These are phyloP conservation scores for Tetrahymena malaccensis DNA, from an alignment of 73 alveolate genomes.

Conservation along the genomic window DNA sequence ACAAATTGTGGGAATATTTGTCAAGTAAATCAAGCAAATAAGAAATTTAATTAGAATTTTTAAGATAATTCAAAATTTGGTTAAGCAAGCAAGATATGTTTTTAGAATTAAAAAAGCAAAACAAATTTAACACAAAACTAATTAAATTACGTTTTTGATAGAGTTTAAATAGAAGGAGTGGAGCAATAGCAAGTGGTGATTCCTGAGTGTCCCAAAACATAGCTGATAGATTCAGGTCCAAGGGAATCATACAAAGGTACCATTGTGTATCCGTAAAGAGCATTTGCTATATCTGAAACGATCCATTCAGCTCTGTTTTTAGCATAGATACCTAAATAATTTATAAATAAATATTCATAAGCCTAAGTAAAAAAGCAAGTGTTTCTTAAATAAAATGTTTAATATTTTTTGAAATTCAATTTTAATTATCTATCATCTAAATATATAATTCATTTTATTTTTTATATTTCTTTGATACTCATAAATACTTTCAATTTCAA, in stretches of 20 bases:
- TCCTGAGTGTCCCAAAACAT: constrained; percentile 62
- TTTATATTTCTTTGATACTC: no score
- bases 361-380: not conserved
- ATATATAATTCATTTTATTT: not conserved
- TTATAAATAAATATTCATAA: not conserved
- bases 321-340: constrained; percentile 72
- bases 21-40: no score
- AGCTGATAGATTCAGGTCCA: constrained; percentile 41
- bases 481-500: not conserved
- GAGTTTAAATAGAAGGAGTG: constrained; percentile 39
- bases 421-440: not conserved
- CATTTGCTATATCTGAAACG: constrained; percentile 59
- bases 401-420: no score
- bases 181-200: constrained; percentile 51
- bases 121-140: not conserved
- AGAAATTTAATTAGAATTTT: no score
- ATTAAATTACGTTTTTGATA: constrained; percentile 37
- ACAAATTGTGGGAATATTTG: not conserved
- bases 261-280: constrained; percentile 53
- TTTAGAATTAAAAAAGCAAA: not conserved
- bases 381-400: not conserved
- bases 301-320: constrained; percentile 85
- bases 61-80: no score
- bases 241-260: constrained; percentile 65
- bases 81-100: not conserved